Conservation (phyloP, 1,284 basidiomycete species). For the Lentinula novae-zelandiae region DNA sequence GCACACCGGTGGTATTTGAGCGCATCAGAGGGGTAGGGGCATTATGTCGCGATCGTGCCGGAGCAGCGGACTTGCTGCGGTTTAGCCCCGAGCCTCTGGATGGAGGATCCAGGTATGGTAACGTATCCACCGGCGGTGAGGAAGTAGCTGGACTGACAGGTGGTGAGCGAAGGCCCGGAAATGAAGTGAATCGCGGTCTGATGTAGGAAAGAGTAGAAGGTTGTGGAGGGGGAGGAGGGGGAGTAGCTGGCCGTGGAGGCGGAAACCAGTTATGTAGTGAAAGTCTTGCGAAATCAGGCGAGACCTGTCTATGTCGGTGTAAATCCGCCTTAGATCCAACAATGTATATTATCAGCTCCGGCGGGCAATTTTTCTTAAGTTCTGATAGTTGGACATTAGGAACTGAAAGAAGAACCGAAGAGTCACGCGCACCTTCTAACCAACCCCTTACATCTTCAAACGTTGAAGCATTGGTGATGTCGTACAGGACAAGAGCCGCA, state of each 20-base stretch:
- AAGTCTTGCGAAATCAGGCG: constrained; percentile 74
- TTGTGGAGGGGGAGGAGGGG: constrained; percentile 55
- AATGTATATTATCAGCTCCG: constrained; percentile 86
- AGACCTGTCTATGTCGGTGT: constrained; percentile 64
- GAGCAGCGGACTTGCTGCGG: constrained; percentile 42
- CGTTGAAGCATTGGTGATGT: constrained; percentile 89
- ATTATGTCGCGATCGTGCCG: constrained; percentile 36
- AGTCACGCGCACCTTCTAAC: constrained; percentile 68
- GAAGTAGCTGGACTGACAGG: constrained; percentile 37
- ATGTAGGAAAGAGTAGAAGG: constrained; percentile 76
- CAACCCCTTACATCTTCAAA: constrained; percentile 92
- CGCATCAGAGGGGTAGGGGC: constrained; percentile 33
- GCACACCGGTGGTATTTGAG: constrained; percentile 39
- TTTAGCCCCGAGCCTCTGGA: constrained; percentile 38
- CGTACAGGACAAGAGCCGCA: constrained; percentile 94
- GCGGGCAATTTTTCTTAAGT: constrained; percentile 82
- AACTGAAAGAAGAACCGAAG: constrained; percentile 14
- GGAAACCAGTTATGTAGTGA: constrained; percentile 84
- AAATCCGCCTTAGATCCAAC: constrained; percentile 90
- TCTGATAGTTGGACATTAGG: constrained; percentile 41
- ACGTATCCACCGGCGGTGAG: constrained; percentile 43
- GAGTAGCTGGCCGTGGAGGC: constrained; percentile 63
- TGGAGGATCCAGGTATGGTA: constrained; percentile 50
- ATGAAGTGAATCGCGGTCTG: constrained; percentile 80
- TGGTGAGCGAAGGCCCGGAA: constrained; percentile 67